Evolutionary conservation across 2,329 filamentous ascomycete species (phyloP), one percentile per base, ranked within the genome.

Genomic region (Fusarium fracticaudum): DNA sequence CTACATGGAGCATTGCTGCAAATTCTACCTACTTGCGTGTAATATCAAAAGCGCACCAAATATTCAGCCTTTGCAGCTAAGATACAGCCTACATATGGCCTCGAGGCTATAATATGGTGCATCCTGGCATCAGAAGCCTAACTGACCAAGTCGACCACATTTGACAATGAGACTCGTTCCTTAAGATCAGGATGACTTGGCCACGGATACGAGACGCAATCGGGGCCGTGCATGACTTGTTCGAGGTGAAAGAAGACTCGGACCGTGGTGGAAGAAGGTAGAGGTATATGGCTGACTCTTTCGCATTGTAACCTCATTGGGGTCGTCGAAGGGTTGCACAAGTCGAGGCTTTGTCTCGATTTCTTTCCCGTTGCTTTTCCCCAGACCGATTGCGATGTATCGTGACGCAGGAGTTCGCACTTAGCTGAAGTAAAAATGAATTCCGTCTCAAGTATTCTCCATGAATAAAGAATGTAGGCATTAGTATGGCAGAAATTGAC

Each of bases 401-500:
- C 33, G 33, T 33, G 33, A 3, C 33, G 5, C 13, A 33, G 13
- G 33, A 33, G 33, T 7, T 33, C 5, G 33, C 5, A 33, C 6
- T 33, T 2, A 33, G 6, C 33, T 33, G 33, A 33, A 33, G 33
- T 33, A 33, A 33, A 33, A 33, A 33, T 33, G 33, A 6, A 33
- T 33, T 33, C 6, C 33, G 33, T 33, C 33, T 33, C 5, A 33
- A 33, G 33, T 33, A 13, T 33, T 33, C 33, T 33, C 33, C 33
- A 6, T 33, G 14, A 33, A 14, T 15, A 33, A 33, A 33, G 33
- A 1, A 24, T 18, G 12, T 14, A 15, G n/a, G 17, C 12, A n/a
- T 69, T 14, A 74, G 41, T 74, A 74, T 11, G 72, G 72, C 4
- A 74, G 8, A 35, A 74, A 74, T 11, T 50, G 59, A 35, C 59